phyloP scores from a whole-genome alignment of 2,329 filamentous ascomycete genomes.

The Curvularia spicifera region DNA sequence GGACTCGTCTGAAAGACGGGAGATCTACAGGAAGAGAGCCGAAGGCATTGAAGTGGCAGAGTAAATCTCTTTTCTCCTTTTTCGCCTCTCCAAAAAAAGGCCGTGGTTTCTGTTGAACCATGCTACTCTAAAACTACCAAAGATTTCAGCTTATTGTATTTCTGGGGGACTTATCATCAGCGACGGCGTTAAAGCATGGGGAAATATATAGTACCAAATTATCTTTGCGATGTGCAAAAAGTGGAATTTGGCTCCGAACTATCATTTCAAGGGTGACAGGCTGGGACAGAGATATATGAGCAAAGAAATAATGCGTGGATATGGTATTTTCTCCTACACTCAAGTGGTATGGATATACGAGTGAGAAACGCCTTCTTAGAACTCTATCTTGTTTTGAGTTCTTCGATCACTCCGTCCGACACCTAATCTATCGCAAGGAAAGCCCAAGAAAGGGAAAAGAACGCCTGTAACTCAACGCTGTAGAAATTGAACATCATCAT shows the following conservation, averaged over 20 bases:
- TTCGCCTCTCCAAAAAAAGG: neutral
- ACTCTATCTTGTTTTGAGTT: neutral
- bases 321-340: no score
- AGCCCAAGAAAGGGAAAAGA: neutral
- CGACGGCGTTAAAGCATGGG: conserved; percentile 5
- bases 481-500: neutral
- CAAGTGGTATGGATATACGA: no score
- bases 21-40: conserved; percentile 53
- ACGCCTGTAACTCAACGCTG: neutral
- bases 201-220: neutral
- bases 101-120: neutral
- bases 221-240: neutral
- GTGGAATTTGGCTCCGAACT: neutral
- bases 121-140: neutral
- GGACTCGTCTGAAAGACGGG: conserved; percentile 57
- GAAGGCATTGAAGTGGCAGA: conserved; percentile 42
- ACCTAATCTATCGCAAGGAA: neutral
- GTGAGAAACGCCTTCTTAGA: no score
- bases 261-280: neutral
- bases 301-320: neutral
- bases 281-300: neutral
- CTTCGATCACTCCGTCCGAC: neutral
- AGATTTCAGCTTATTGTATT: neutral
- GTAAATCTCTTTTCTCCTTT: neutral
- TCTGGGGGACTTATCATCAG: conserved; percentile 1